These are phyloP conservation scores for Galerina marginata DNA, from an alignment of 768 basidiomycete species.

Conservation along the genomic window DNA sequence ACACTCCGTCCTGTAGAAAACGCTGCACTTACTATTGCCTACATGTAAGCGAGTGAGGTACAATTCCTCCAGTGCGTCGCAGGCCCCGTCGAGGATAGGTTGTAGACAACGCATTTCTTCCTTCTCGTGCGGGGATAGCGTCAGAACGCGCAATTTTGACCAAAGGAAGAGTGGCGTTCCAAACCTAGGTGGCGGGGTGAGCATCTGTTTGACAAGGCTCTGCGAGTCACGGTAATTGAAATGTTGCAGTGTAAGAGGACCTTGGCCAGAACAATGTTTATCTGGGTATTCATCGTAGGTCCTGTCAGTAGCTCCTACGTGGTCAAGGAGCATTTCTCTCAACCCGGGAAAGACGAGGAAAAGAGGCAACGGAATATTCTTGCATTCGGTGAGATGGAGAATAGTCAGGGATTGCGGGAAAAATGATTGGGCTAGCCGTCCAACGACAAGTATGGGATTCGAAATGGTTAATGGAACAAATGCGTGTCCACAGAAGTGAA, in stretches of 20 bases:
- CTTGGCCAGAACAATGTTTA: neutral
- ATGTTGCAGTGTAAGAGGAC: conserved; percentile 3
- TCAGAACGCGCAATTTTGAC: conserved; percentile 14
- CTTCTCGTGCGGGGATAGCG: conserved; percentile 9
- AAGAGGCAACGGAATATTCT: conserved; percentile 7
- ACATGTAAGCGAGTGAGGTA: neutral
- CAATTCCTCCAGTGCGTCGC: conserved; percentile 14
- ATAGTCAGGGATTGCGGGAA: conserved; percentile 5
- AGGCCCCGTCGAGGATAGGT: conserved; percentile 12
- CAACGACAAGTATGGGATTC: neutral
- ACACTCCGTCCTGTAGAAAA: neutral
- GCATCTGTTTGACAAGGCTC: conserved; percentile 7
- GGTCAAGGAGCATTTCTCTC: conserved; percentile 9
- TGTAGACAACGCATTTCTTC: conserved; percentile 11
- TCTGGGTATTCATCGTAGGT: neutral
- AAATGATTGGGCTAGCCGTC: conserved; percentile 4
- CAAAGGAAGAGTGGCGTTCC: neutral
- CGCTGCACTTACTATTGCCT: neutral
- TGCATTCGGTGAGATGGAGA: conserved; percentile 9
- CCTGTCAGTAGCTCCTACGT: neutral
- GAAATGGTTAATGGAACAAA: neutral
- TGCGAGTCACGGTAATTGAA: conserved; percentile 1
- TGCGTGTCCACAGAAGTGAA: neutral
- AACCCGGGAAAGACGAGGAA: conserved; percentile 7
- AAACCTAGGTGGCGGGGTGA: conserved; percentile 3